phyloP scores from a whole-genome alignment of 768 basidiomycete species.

The Wakefieldia striispora region DNA sequence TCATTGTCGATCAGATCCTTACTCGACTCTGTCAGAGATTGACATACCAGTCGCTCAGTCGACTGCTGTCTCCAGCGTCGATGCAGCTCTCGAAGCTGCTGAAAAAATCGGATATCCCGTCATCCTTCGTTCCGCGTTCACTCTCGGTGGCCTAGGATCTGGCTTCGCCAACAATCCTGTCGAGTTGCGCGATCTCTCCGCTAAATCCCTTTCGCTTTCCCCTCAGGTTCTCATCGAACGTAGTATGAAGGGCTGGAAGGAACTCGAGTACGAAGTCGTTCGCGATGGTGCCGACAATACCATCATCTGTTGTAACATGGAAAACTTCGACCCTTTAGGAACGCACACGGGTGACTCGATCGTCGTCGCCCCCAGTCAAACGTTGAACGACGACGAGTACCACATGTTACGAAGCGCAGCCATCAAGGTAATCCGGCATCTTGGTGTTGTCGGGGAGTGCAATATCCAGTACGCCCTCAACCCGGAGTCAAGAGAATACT shows the following conservation, averaged over 20 bases:
- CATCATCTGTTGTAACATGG: conserved; percentile 99
- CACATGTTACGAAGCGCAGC: conserved; percentile 99
- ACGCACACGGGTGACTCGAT: conserved; percentile 99
- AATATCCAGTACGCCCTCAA: conserved; percentile 99
- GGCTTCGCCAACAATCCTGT: conserved; percentile 95
- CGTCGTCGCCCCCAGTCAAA: conserved; percentile 98
- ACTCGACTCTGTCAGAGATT: background rate
- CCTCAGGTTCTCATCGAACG: conserved; percentile 98
- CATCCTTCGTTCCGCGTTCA: conserved; percentile 95
- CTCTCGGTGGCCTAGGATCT: conserved; percentile 96
- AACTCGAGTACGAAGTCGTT: conserved; percentile 98
- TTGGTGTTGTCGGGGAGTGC: conserved; percentile 92
- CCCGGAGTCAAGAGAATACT: conserved; percentile 89
- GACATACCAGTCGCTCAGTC: conserved; percentile 74
- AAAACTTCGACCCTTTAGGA: conserved; percentile 98
- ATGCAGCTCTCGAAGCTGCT: conserved; percentile 89
- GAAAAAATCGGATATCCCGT: conserved; percentile 94
- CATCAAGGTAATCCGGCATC: conserved; percentile 90
- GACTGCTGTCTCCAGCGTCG: conserved; percentile 94
- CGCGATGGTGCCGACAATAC: conserved; percentile 98
- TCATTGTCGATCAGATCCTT: background rate
- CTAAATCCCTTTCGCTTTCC: conserved; percentile 84
- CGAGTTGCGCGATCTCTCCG: conserved; percentile 91
- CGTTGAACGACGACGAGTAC: conserved; percentile 95
- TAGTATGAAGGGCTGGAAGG: conserved; percentile 99